Evolutionary conservation across 352 stramenopile species (phyloP).

Genomic region (Pythium chondricola): DNA sequence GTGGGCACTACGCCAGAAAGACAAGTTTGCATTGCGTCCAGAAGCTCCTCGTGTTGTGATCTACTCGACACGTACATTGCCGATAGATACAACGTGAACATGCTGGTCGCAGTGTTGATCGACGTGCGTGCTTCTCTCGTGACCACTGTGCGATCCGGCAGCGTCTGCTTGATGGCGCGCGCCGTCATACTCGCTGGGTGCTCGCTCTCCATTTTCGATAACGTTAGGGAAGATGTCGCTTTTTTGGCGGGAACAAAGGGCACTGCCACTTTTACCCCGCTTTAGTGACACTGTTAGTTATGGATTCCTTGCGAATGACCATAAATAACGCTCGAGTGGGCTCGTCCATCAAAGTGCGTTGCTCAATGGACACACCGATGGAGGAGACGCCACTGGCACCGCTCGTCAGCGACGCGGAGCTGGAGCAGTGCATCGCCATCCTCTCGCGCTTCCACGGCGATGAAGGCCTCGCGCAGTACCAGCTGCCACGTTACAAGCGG

Average conservation of each 20-base stretch:
- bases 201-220: conserved; percentile 57
- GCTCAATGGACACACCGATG: background rate
- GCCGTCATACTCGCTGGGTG: conserved; percentile 58
- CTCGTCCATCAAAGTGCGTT: background rate
- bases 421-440: conserved; percentile 44
- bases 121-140: conserved; percentile 61
- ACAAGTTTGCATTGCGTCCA: background rate
- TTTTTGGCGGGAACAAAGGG: conserved; percentile 25
- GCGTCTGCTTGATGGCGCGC: conserved; percentile 55
- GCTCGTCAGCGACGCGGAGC: conserved; percentile 45
- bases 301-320: conserved; percentile 1
- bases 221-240: no score
- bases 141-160: conserved; percentile 61
- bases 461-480: conserved; percentile 37
- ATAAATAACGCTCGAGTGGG: conserved; percentile 13
- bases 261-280: conserved; percentile 1
- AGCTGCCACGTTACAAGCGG: conserved; percentile 48
- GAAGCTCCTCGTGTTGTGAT: background rate
- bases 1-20: conserved; percentile 34
- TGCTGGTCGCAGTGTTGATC: conserved; percentile 63
- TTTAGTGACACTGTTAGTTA: conserved; percentile 8
- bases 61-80: conserved; percentile 36
- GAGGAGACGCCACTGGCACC: background rate
- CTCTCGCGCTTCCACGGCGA: conserved; percentile 50
- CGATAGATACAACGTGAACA: conserved; percentile 77